A percentile compares a stretch with the other conserved stretches of the same genome.
phyloP scores from a whole-genome alignment of 345 rosid species.

The Eucalyptus cloeziana region DNA sequence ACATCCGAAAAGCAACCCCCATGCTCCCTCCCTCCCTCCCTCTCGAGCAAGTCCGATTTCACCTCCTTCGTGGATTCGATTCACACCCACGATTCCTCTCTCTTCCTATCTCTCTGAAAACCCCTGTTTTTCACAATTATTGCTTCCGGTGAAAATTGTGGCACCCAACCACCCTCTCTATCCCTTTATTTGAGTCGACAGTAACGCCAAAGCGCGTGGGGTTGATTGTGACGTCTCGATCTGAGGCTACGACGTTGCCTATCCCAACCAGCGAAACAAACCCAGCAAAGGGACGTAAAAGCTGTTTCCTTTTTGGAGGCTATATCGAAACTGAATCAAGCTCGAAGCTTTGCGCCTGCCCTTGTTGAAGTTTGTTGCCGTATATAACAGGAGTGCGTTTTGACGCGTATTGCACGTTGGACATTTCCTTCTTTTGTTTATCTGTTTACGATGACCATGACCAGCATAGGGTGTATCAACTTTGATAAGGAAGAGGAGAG shows the following conservation, averaged over 20 bases:
- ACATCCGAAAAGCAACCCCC: conserved; percentile 63
- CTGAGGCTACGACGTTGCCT: too few relatives aligned
- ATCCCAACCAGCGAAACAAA: not conserved
- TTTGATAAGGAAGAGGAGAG: not conserved
- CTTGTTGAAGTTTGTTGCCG: not conserved
- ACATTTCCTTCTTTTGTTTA: not conserved
- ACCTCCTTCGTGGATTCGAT: not conserved
- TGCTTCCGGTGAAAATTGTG: not conserved
- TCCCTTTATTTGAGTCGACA: not conserved
- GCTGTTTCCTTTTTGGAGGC: not conserved
- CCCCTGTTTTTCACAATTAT: not conserved
- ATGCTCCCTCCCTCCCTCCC: conserved; percentile 6
- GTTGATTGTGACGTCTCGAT: not conserved
- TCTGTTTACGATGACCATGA: not conserved
- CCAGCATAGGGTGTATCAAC: not conserved
- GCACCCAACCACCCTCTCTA: not conserved
- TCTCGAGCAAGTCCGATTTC: not conserved
- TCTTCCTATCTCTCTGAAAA: not conserved
- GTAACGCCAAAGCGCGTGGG: not conserved
- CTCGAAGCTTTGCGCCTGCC: not conserved
- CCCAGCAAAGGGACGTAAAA: not conserved
- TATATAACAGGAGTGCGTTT: not conserved
- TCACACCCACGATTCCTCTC: not conserved
- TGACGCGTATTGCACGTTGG: not conserved
- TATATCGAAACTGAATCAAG: not conserved